Evolutionary conservation across 495 filamentous ascomycete species (phyloP).

Genomic region (Tuber magnatum): DNA sequence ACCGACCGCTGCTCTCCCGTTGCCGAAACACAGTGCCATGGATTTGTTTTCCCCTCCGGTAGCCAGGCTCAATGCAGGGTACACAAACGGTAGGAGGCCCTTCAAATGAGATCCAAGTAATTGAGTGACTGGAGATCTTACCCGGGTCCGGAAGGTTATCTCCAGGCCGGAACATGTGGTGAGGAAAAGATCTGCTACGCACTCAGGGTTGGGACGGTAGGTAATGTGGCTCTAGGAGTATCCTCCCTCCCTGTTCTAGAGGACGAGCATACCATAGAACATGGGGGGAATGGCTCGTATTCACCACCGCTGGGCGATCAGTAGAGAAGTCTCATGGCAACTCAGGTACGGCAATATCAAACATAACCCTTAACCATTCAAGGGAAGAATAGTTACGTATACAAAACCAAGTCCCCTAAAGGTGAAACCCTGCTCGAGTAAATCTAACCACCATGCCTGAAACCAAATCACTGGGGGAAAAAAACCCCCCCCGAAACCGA

Average conservation of each 20-base stretch:
- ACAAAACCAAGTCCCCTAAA: background rate
- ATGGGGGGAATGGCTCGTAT: background rate
- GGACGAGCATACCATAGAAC: background rate
- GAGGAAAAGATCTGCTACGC: background rate
- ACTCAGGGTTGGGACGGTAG: background rate
- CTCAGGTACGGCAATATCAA: background rate
- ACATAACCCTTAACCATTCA: background rate
- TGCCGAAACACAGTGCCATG: background rate
- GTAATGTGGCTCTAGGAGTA: background rate
- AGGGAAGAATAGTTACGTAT: background rate
- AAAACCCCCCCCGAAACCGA: background rate
- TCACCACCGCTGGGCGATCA: background rate
- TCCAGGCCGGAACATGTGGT: background rate
- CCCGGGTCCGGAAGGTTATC: background rate
- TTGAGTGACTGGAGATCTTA: constrained; percentile 2
- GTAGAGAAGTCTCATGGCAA: background rate
- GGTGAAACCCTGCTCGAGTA: background rate
- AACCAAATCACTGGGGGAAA: background rate
- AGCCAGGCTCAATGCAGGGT: background rate
- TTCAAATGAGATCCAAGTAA: constrained; percentile 4
- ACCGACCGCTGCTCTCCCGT: background rate
- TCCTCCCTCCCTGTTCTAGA: background rate
- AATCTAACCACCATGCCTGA: background rate
- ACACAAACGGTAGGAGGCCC: background rate
- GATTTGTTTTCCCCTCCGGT: background rate